Evolutionary conservation across 495 filamentous ascomycete genomes (phyloP).

Genomic region (Xylaria grammica): DNA sequence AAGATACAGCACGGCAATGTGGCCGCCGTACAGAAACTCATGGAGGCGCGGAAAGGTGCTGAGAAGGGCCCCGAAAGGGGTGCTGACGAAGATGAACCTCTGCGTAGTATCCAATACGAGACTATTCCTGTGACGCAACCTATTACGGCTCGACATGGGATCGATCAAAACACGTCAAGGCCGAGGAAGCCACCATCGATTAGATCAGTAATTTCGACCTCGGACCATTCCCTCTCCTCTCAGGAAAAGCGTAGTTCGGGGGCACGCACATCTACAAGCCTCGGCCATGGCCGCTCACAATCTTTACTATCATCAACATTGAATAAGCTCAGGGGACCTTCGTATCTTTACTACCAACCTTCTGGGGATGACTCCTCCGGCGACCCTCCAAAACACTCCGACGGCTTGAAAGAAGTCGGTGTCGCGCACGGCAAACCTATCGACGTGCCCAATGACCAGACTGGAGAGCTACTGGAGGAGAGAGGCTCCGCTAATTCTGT

Average conservation of each 20-base stretch:
- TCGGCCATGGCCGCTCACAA: conserved; percentile 37
- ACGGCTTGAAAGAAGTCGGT: conserved; percentile 25
- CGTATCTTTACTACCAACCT: conserved; percentile 36
- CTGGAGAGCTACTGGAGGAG: neutral
- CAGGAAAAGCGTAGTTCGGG: conserved; percentile 32
- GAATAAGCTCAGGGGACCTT: conserved; percentile 36
- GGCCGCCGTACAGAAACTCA: conserved; percentile 34
- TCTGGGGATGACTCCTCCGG: conserved; percentile 20
- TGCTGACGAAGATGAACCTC: conserved; percentile 7
- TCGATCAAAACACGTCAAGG: conserved; percentile 22
- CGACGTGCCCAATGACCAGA: neutral
- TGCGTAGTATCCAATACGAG: conserved; percentile 15
- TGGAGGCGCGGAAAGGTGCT: conserved; percentile 25
- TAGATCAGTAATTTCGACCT: conserved; percentile 30
- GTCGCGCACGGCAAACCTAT: neutral
- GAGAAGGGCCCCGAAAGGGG: conserved; percentile 5
- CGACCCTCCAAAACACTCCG: conserved; percentile 19
- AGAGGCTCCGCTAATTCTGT: conserved; percentile 1
- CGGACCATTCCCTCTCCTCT: conserved; percentile 42
- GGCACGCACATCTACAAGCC: conserved; percentile 27
- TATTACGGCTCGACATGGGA: conserved; percentile 2
- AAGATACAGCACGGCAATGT: conserved; percentile 37
- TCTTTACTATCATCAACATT: conserved; percentile 38
- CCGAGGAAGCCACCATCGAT: conserved; percentile 35
- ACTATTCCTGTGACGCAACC: conserved; percentile 24